These are phyloP conservation scores for Colletotrichum melonis DNA, from an alignment of 2,329 filamentous ascomycete genomes.

Conservation along the genomic window DNA sequence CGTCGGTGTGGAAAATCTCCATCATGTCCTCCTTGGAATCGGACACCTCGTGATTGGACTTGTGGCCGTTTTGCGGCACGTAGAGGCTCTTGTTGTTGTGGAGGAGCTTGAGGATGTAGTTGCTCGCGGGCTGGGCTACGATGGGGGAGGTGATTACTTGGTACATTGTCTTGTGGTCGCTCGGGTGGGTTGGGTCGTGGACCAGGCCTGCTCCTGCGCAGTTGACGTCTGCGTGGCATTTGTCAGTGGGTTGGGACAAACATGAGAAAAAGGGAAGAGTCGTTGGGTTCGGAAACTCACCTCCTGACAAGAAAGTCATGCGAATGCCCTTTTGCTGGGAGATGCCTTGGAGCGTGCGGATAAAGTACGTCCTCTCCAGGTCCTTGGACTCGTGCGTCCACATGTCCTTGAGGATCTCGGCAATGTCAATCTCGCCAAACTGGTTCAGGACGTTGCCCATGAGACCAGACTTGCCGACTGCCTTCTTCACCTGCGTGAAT, in stretches of 20 bases:
- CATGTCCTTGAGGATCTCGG: constrained; percentile 94
- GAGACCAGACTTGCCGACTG: constrained; percentile 92
- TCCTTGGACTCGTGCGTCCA: constrained; percentile 99
- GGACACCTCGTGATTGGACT: constrained; percentile 77
- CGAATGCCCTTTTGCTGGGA: constrained; percentile 93
- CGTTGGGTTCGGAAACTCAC: constrained; percentile 52
- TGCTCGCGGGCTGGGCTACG: constrained; percentile 86
- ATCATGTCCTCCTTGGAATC: constrained; percentile 99
- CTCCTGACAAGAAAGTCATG: constrained; percentile 96
- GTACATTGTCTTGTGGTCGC: constrained; percentile 99
- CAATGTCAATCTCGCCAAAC: constrained; percentile 94
- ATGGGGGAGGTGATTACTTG: constrained; percentile 94
- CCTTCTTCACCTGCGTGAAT: constrained; percentile 95
- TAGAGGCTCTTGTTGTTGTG: constrained; percentile 95
- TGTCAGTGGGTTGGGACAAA: too few relatives aligned
- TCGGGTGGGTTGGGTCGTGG: constrained; percentile 91
- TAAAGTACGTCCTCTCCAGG: constrained; percentile 94
- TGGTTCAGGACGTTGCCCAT: constrained; percentile 97
- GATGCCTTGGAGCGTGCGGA: constrained; percentile 95
- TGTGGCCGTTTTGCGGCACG: constrained; percentile 87
- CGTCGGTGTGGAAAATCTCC: constrained; percentile 97
- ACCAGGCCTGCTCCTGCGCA: constrained; percentile 92
- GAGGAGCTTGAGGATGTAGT: constrained; percentile 92
- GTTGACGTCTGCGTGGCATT: constrained; percentile 71
- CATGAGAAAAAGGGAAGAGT: too few relatives aligned